These are phyloP conservation scores for Fusarium sp. DNA, from an alignment of 2,329 filamentous ascomycete species.

Conservation along the genomic window DNA sequence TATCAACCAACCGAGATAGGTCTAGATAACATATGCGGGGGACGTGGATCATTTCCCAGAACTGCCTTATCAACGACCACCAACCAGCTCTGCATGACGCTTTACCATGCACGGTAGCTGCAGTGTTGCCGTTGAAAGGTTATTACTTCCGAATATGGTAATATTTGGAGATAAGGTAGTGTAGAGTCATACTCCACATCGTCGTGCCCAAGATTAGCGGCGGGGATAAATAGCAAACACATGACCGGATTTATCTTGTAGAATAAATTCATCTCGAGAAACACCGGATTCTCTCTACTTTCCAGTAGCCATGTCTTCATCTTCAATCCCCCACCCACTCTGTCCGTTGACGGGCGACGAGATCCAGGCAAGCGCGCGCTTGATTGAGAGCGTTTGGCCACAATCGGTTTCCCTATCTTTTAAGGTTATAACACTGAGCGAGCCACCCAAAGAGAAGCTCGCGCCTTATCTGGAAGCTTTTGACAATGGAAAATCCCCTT, in stretches of 20 bases:
- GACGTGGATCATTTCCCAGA: slow-evolving; percentile 46
- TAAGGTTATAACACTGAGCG: slow-evolving; percentile 41
- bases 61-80: slow-evolving; percentile 1
- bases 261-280: too few relatives aligned
- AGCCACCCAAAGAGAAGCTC: slow-evolving; percentile 35
- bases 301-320: background rate
- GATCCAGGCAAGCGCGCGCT: slow-evolving; percentile 32
- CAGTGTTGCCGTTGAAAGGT: background rate
- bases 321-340: slow-evolving; percentile 24
- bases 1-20: background rate
- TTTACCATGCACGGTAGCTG: slow-evolving; percentile 9
- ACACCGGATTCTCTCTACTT: fast-evolving
- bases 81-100: background rate
- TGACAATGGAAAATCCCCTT: slow-evolving; percentile 11
- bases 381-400: slow-evolving; percentile 34
- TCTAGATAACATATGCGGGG: background rate
- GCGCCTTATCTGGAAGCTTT: slow-evolving; percentile 29
- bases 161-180: slow-evolving; percentile 25
- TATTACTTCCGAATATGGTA: slow-evolving; percentile 16
- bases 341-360: slow-evolving; percentile 35
- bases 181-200: slow-evolving; percentile 1
- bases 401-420: slow-evolving; percentile 32
- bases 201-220: background rate
- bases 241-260: background rate
- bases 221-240: slow-evolving; percentile 21